These are phyloP conservation scores for Lichtheimia ramosa DNA, from an alignment of 371 early-diverging fungal genomes.

Conservation along the genomic window DNA sequence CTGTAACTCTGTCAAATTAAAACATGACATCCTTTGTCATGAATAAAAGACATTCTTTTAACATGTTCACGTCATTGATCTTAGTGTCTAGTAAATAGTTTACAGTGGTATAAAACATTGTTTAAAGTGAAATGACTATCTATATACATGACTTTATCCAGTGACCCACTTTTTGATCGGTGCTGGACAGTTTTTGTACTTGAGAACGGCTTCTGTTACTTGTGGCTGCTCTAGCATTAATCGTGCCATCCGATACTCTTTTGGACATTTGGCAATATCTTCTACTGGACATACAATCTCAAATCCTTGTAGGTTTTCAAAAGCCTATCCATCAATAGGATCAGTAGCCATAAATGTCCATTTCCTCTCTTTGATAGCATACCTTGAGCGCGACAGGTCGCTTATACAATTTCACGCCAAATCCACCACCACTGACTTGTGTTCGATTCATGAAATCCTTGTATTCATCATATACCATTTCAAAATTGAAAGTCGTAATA, in stretches of 20 bases:
- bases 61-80: too few relatives aligned
- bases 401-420: conserved; percentile 73
- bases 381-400: conserved; percentile 84
- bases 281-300: conserved; percentile 72
- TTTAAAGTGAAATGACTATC: too few relatives aligned
- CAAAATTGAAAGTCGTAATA: conserved; percentile 82
- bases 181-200: conserved; percentile 55
- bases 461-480: conserved; percentile 92
- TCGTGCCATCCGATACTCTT: conserved; percentile 84
- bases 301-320: conserved; percentile 69
- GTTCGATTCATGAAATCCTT: conserved; percentile 72
- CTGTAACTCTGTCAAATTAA: too few relatives aligned
- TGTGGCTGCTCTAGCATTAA: conserved; percentile 72
- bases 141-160: background rate
- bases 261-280: conserved; percentile 66
- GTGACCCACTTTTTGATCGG: conserved; percentile 58
- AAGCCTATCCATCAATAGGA: conserved; percentile 51
- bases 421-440: conserved; percentile 53
- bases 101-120: too few relatives aligned
- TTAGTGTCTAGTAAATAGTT: too few relatives aligned
- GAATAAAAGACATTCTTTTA: too few relatives aligned
- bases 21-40: too few relatives aligned
- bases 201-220: conserved; percentile 62
- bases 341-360: background rate
- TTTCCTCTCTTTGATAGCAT: conserved; percentile 7